These are phyloP conservation scores for Acanthochlamys bracteata DNA, from an alignment of 106 monocot species.

Conservation along the genomic window DNA sequence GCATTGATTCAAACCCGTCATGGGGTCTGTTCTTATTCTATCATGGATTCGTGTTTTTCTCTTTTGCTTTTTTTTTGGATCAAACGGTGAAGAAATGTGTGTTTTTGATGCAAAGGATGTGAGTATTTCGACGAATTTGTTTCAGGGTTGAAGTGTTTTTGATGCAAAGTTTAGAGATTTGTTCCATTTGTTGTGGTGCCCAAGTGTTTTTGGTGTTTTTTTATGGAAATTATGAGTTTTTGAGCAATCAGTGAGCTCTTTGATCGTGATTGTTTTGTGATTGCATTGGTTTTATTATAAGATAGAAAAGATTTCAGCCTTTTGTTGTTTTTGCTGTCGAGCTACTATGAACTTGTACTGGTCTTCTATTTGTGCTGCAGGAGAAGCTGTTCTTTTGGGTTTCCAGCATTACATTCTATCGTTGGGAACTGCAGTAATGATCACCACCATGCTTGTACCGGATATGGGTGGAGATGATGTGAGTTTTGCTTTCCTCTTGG, in stretches of 20 bases:
- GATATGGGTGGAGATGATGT: constrained; percentile 43
- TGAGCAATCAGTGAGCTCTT: too few relatives aligned
- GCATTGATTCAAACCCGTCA: constrained; percentile 92
- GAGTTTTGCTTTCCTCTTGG: background rate
- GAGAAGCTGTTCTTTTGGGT: constrained; percentile 62
- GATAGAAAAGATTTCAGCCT: too few relatives aligned
- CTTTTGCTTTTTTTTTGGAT: background rate
- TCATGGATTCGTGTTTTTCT: background rate
- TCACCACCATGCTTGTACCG: constrained; percentile 71
- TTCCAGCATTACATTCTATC: constrained; percentile 93
- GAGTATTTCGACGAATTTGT: too few relatives aligned
- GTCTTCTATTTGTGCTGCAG: constrained; percentile 19
- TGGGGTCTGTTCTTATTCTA: constrained; percentile 43
- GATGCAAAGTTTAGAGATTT: too few relatives aligned
- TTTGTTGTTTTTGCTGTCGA: too few relatives aligned
- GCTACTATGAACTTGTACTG: too few relatives aligned
- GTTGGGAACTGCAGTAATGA: constrained; percentile 92
- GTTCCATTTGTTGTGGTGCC: too few relatives aligned
- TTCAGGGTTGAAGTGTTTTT: too few relatives aligned
- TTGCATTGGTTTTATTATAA: background rate
- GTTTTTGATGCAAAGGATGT: background rate
- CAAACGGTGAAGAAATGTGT: background rate
- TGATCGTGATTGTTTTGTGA: background rate
- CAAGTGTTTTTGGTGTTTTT: too few relatives aligned
- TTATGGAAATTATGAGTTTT: too few relatives aligned